Base-by-base conservation (phyloP, 192 early-diverging fungal species). In the Allomyces arbusculus region DNA sequence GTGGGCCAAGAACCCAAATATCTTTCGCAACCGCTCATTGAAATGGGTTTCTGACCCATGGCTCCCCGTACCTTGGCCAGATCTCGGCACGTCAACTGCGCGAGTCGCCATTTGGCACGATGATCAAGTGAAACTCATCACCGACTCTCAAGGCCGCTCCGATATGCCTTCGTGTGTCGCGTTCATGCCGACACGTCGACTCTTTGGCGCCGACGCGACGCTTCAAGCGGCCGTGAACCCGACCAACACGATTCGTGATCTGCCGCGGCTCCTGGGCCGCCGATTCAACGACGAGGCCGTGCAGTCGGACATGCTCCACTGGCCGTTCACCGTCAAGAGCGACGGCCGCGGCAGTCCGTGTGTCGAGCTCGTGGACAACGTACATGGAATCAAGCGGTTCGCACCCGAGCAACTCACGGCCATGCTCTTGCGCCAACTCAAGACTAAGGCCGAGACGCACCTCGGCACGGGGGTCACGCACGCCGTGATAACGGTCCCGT, bases 301-400 rank as follows among this genome's bases (percentile, higher is more conserved):
- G 64, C 91, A 98, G 83, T 84, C 87, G 64, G 95, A 98, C 79
- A 98, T 98, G 91, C 94, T 95, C 88, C 91, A 94, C 86, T 95
- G 87, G 88, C 87, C 91, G 45, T 98, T 95, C 87, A 95, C 91
- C 80, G 82, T 98, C 75, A 73, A 92, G 72, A 78, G 86, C 73
- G 87, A 91, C 78, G 87, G 79, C 61, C 73, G 77, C 77, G 93
- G 94, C 84, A 40, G 33, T 40, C 33, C 33, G 33, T 92, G 92
- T 63, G 73, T 83, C 67, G 89, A 94, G 76, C 80, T 92, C 82
- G 80, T 90, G 61, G 90, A 94, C 69, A 90, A 83, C 85, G 90
- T 94, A 87, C 93, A 93, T 66, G 94, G 94, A 83, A 89, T 80
- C 76, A 95, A 95, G 87, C 75, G 73, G 65, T 98, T 92, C 83